phyloP scores from a whole-genome alignment of 2,329 filamentous ascomycete genomes.

The Leptographium procerum region DNA sequence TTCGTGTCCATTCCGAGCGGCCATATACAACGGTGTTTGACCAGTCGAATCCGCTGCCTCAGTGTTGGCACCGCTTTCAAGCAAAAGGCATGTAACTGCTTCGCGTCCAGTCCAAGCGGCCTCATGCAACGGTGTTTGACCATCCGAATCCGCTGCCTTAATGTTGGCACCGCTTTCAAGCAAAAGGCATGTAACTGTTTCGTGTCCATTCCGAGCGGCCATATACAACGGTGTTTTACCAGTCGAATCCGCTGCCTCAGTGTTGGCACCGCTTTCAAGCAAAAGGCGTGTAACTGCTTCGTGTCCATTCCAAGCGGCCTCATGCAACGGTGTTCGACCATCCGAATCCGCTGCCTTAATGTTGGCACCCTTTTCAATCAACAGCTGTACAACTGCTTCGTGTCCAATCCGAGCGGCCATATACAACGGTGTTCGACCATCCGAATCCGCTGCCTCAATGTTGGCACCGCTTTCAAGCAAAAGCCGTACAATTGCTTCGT shows the following conservation, averaged over 20 bases:
- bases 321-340: neutral
- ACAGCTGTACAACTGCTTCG: neutral
- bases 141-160: neutral
- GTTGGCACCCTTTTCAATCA: neutral
- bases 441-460: neutral
- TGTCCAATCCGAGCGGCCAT: neutral
- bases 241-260: neutral
- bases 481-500: neutral
- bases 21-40: neutral
- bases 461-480: neutral
- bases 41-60: neutral
- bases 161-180: neutral
- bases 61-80: neutral
- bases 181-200: neutral
- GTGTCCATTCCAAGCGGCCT: neutral
- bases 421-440: neutral
- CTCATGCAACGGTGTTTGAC: neutral
- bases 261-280: neutral
- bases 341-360: neutral
- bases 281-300: neutral
- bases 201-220: neutral
- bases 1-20: neutral
- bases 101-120: neutral
- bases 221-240: neutral
- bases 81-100: neutral